Conservation (phyloP, 768 basidiomycete species). For the Gymnopilus dilepis region DNA sequence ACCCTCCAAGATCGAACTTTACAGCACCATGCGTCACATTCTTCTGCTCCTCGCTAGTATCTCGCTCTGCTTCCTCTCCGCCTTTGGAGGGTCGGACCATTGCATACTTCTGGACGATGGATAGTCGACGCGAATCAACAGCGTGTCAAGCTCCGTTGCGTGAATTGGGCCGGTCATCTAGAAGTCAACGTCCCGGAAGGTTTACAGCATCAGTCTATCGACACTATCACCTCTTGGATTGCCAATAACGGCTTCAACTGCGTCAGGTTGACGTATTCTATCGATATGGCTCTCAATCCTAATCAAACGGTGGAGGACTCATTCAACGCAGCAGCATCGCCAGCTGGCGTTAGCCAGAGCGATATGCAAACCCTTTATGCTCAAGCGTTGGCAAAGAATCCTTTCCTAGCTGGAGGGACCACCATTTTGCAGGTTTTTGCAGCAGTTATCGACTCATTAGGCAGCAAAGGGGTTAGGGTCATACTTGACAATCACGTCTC, state of each 20-base stretch:
- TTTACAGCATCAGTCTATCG: constrained; percentile 22
- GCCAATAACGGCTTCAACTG: constrained; percentile 28
- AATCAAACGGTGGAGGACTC: constrained; percentile 20
- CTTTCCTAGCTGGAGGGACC: constrained; percentile 21
- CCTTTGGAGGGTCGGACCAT: no score
- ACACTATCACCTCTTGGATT: constrained; percentile 26
- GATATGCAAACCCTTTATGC: constrained; percentile 22
- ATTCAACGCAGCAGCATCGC: constrained; percentile 21
- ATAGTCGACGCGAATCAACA: no score
- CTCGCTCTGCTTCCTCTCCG: no score
- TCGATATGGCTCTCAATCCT: constrained; percentile 28
- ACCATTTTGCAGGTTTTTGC: constrained; percentile 18
- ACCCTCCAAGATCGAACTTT: no score
- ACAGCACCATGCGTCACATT: no score
- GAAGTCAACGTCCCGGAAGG: constrained; percentile 28
- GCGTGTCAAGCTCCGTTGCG: neutral
- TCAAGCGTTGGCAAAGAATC: constrained; percentile 19
- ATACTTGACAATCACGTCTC: constrained; percentile 28
- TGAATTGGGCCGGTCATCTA: constrained; percentile 25
- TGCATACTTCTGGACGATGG: no score
- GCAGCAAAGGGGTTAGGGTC: constrained; percentile 13
- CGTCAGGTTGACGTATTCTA: constrained; percentile 26
- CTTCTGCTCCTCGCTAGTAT: no score
- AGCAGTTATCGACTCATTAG: constrained; percentile 22
- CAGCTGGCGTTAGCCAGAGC: constrained; percentile 19